Evolutionary conservation across 2,329 filamentous ascomycete species (phyloP), one percentile per base, ranked within the genome.

Genomic region (Fusarium sp.): DNA sequence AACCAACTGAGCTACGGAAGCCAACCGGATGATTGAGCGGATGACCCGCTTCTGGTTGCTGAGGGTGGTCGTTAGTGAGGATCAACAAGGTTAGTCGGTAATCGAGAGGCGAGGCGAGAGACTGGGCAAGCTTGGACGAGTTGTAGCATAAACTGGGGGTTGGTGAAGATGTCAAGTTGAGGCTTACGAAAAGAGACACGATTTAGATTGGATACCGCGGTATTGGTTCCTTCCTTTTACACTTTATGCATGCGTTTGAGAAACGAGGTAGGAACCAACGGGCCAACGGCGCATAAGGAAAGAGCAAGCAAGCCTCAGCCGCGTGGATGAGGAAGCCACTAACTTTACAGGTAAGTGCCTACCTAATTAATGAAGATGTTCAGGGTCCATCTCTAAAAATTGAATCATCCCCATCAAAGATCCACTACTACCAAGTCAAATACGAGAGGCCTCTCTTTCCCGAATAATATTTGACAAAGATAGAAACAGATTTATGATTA

Each of bases 1-100:
- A n/a, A n/a, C n/a, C n/a, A 62, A 62, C 60, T 62, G 60, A 73
- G 73, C 74, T 74, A 71, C 65, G 68, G 68, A 71, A 71, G 69
- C 69, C 69, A 46, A 67, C 68, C 69, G 52, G 59, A 52, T 52
- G 18, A 12, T 21, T 55, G 14, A 53, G 42, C 59, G 42, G 59
- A 53, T 60, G 65, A 68, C 53, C 65, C 59, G 59, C 65, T 68
- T 34, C 65, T 68, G 34, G 65, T 51, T 69, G 53, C 16, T 28
- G 37, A 16, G 11, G 13, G 5, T 14, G 5, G 18, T 13, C 1
- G 4, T 65, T 51, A 65, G 28, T 9, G 28, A 26, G 6, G 4
- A 30, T 19, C 31, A 69, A 65, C 11, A 68, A 61, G 25, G 49
- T 46, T 48, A 12, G n/a, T 7, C 4, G n/a, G 13, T 2, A 19